These are phyloP conservation scores for Claviceps lovelessii DNA, from an alignment of 2,329 filamentous ascomycete genomes.

Conservation along the genomic window DNA sequence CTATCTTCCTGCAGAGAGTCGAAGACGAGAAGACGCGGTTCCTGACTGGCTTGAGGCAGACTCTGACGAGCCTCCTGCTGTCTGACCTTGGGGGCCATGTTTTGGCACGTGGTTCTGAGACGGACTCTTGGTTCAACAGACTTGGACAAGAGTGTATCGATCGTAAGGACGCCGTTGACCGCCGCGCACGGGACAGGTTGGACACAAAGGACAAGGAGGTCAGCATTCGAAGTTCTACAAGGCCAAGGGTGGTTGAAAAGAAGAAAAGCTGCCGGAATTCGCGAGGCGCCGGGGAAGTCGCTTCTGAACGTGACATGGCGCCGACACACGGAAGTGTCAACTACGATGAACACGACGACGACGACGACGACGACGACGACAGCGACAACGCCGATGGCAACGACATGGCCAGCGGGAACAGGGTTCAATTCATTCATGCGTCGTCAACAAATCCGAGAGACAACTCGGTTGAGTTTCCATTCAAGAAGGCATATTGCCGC, in stretches of 20 bases:
- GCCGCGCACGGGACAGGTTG: constrained; percentile 26
- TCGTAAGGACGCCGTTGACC: constrained; percentile 41
- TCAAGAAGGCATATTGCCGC: constrained; percentile 62
- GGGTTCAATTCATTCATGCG: background rate
- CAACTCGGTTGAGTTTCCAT: constrained; percentile 50
- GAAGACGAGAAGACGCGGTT: constrained; percentile 65
- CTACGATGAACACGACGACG: constrained; percentile 25
- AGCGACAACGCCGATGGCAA: constrained; percentile 8
- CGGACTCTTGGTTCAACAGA: constrained; percentile 70
- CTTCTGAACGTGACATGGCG: constrained; percentile 22
- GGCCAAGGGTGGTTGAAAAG: constrained; percentile 43
- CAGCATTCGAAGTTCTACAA: constrained; percentile 27
- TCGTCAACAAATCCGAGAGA: background rate
- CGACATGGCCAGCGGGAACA: constrained; percentile 7
- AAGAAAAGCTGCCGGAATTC: constrained; percentile 56
- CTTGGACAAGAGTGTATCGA: constrained; percentile 53
- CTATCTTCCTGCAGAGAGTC: constrained; percentile 45
- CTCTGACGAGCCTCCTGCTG: constrained; percentile 67
- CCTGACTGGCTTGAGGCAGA: constrained; percentile 61
- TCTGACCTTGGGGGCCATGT: constrained; percentile 82
- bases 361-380: too few species aligned
- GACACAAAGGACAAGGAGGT: constrained; percentile 29
- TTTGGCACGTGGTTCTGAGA: constrained; percentile 82
- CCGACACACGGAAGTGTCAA: constrained; percentile 20
- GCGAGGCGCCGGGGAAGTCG: constrained; percentile 32